These are phyloP conservation scores for Cadophora malorum DNA, from an alignment of 2,329 filamentous ascomycete species.

Conservation along the genomic window DNA sequence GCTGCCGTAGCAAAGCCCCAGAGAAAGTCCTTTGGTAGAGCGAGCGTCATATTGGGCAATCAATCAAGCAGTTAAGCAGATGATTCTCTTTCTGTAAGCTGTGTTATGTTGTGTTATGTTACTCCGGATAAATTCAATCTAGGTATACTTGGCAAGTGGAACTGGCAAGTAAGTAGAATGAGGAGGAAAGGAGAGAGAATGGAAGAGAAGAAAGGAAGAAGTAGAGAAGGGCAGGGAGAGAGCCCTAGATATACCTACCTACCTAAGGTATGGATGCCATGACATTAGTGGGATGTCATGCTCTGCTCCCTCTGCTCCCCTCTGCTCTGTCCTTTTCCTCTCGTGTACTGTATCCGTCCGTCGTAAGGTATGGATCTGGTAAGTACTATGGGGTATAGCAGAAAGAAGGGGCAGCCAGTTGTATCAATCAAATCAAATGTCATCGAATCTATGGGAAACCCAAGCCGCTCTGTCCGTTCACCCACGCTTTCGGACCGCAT, in stretches of 20 bases:
- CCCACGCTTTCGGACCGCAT: constrained; percentile 37
- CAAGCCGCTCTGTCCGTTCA: constrained; percentile 9
- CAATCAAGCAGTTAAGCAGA: neutral
- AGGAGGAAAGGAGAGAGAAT: constrained; percentile 15
- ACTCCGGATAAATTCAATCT: constrained; percentile 22
- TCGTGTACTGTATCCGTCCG: constrained; percentile 14
- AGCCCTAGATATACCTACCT: constrained; percentile 22
- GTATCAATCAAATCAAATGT: neutral
- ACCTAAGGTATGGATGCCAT: constrained; percentile 13
- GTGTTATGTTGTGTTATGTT: constrained; percentile 1
- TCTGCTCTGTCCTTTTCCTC: neutral
- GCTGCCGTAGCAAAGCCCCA: constrained; percentile 84
- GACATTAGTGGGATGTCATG: constrained; percentile 25
- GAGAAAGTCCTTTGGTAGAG: constrained; percentile 72
- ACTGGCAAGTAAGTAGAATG: constrained; percentile 12
- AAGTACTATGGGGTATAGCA: neutral
- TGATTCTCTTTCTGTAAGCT: constrained; percentile 8
- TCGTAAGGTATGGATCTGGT: constrained; percentile 12
- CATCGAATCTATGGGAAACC: constrained; percentile 10
- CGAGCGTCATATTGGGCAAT: constrained; percentile 52
- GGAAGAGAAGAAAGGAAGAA: constrained; percentile 19
- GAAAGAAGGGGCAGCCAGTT: too few species aligned
- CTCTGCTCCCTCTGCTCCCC: neutral
- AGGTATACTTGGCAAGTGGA: constrained; percentile 15
- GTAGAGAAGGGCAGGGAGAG: constrained; percentile 12